A percentile compares a stretch with the other conserved stretches of the same genome.
Evolutionary conservation across 2,329 filamentous ascomycete species (phyloP).

Genomic region (Xenosphaeropsis pyriputrescens): DNA sequence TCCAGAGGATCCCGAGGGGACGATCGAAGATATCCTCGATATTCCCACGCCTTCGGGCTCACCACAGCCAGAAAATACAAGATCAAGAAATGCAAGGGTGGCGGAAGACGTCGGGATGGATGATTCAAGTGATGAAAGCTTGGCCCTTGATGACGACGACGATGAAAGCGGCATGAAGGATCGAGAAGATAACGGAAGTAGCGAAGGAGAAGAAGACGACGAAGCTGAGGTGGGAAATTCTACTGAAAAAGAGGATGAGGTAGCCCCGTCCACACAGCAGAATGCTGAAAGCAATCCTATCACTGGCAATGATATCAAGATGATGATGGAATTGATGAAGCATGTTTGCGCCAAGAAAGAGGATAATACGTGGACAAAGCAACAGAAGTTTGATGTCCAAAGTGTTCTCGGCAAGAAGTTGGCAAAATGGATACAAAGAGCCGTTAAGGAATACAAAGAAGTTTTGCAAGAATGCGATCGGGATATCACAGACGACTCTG

Average conservation of each 20-base stretch:
- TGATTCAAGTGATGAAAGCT: not conserved
- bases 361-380: no score
- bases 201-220: not conserved
- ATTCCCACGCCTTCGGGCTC: no score
- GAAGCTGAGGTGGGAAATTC: no score
- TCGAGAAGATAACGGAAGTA: constrained; percentile 1
- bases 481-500: no score
- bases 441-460: not conserved
- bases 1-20: no score
- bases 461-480: not conserved
- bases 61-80: no score
- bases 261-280: no score
- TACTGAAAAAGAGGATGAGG: not conserved
- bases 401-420: not conserved
- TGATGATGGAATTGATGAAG: no score
- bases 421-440: not conserved
- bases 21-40: no score
- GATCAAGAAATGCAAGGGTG: not conserved
- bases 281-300: no score
- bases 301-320: no score
- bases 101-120: not conserved
- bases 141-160: not conserved
- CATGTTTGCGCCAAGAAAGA: no score
- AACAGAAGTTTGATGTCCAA: not conserved
- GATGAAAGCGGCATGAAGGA: not conserved